Conservation (phyloP, 768 basidiomycete species). For the Psilocybe cubensis region DNA sequence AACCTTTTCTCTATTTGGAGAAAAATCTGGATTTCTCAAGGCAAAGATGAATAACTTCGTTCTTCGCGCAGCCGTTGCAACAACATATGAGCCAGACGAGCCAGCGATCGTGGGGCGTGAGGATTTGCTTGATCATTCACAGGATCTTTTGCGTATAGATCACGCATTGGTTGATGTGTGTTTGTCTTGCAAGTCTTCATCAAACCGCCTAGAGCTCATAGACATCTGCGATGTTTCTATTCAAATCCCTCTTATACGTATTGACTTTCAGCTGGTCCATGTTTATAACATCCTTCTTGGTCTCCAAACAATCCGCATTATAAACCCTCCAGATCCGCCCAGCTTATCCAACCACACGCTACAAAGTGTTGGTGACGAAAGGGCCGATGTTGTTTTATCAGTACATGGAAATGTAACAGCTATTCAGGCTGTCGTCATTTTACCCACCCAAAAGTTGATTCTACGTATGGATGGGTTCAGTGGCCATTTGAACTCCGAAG, state of each 20-base stretch:
- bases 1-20: slow-evolving; percentile 31
- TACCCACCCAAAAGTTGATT: slow-evolving; percentile 53
- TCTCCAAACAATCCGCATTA: slow-evolving; percentile 47
- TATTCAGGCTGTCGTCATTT: slow-evolving; percentile 48
- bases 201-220: slow-evolving; percentile 16
- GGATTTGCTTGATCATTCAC: slow-evolving; percentile 40
- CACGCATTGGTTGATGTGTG: slow-evolving; percentile 28
- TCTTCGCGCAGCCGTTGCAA: slow-evolving; percentile 67
- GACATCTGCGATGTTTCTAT: slow-evolving; percentile 53
- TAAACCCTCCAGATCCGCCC: slow-evolving; percentile 28
- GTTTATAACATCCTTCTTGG: slow-evolving; percentile 74
- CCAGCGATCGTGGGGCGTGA: slow-evolving; percentile 60
- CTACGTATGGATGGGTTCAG: slow-evolving; percentile 46
- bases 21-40: slow-evolving; percentile 45
- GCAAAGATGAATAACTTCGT: slow-evolving; percentile 50
- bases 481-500: slow-evolving; percentile 24
- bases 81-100: slow-evolving; percentile 69
- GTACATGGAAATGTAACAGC: slow-evolving; percentile 28
- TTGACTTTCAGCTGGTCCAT: slow-evolving; percentile 63
- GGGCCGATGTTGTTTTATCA: slow-evolving; percentile 9
- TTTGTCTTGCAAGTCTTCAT: slow-evolving; percentile 28
- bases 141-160: slow-evolving; percentile 51
- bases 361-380: neutral
- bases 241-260: slow-evolving; percentile 54
- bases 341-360: neutral